Base-by-base conservation (phyloP, 2,329 filamentous ascomycete species). In the Clarireedia homoeocarpa region DNA sequence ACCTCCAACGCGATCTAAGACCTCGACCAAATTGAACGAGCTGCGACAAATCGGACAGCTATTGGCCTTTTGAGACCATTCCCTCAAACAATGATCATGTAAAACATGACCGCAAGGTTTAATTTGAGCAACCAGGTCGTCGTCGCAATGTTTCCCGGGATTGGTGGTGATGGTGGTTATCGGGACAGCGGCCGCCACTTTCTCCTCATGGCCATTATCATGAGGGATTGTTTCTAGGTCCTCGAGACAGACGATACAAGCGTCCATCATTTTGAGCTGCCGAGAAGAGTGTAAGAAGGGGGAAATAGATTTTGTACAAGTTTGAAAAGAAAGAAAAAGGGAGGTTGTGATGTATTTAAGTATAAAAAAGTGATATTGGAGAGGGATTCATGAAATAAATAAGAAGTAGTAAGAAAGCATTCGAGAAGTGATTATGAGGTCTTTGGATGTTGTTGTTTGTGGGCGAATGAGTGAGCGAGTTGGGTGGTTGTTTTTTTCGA, bases 1-100 rank as follows among this genome's bases (percentile, higher is more conserved):
- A 94, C 90, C 89, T 77, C 89, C 88, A 67, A 91, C 74, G 63
- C 80, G 83, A 68, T 88, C 83, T 71, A 87, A 87, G 59, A 99
- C 84, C 70, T 94, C 84, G 63, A 99, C 91, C 65, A 86, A 75
- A 72, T 97, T 92, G 76, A 99, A 97, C 61, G 81, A 84, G 66
- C 89, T 88, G 64, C 94, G 88, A 74, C 94, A 99, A 71, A 99
- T 96, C 47, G 94, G 94, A 72, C 94, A 99, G 70, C 91, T 96
- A 73, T 97, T 99, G 61, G 94, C 92, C 71, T 95, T 88, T 73
- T 95, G 89, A 47, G 92, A 90, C 94, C 94, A 99, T 64, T 91
- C 89, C 65, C 88, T 87, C 64, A 99, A 80, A 72, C 94, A 99
- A 52, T 87, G 84, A 74, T 99, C 86, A 74, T 99, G 94, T 65